Percentiles rank a stretch among this genome's conserved stretches.
Evolutionary conservation across 176 grass and related monocot species (phyloP).

Genomic region (Ensete ventricosum): DNA sequence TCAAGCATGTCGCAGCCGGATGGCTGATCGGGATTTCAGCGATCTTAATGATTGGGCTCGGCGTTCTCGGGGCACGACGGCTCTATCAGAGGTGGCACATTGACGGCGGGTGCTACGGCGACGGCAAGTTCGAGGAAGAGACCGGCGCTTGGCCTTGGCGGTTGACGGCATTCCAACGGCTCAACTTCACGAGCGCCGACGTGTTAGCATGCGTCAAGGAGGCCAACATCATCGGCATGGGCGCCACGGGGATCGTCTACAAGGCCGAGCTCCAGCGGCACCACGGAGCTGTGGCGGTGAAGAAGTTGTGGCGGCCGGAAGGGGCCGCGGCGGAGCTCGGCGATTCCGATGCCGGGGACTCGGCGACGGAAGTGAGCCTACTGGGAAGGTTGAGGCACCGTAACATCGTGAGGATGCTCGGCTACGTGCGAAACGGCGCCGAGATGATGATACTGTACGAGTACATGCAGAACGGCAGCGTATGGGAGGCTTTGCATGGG

Average conservation of each 20-base stretch:
- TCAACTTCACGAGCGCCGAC: conserved; percentile 81
- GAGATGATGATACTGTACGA: conserved; percentile 97
- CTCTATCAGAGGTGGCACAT: conserved; percentile 57
- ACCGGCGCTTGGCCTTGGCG: conserved; percentile 78
- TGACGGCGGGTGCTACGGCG: conserved; percentile 57
- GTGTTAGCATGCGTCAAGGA: conserved; percentile 89
- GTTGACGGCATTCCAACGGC: conserved; percentile 72
- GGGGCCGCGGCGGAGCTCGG: conserved; percentile 32
- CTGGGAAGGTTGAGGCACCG: conserved; percentile 78
- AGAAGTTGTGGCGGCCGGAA: conserved; percentile 74
- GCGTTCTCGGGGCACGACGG: conserved; percentile 36
- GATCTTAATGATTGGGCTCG: conserved; percentile 24
- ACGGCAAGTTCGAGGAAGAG: conserved; percentile 35
- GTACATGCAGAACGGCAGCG: conserved; percentile 88
- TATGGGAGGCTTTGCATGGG: conserved; percentile 88
- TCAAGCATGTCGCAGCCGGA: conserved; percentile 66
- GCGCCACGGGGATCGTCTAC: conserved; percentile 80
- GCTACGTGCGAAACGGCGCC: conserved; percentile 72
- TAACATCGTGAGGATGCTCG: conserved; percentile 83
- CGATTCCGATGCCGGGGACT: conserved; percentile 34
- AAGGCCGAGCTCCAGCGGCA: conserved; percentile 75
- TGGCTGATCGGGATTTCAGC: conserved; percentile 63
- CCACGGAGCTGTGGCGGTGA: conserved; percentile 69
- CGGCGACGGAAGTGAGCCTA: conserved; percentile 53
- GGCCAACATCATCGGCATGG: conserved; percentile 86